Evolutionary conservation across 2,329 filamentous ascomycete genomes (phyloP), one percentile per base, ranked within the genome.

Genomic region (Colletotrichum magnum): DNA sequence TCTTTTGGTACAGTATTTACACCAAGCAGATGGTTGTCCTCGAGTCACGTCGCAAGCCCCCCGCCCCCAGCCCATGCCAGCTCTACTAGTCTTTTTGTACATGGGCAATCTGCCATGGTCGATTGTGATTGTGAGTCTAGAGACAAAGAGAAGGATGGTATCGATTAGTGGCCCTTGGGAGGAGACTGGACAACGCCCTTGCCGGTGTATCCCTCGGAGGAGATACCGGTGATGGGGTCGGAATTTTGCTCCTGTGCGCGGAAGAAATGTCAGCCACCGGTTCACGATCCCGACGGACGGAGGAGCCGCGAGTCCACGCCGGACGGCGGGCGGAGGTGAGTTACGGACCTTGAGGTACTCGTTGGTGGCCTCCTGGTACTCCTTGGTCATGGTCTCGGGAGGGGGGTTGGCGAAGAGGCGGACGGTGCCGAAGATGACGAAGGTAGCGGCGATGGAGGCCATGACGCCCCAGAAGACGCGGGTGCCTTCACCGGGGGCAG

Each of bases 281-380:
- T 24, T n/a, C 28, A 12, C 3, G 6, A 15, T 15, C 45, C 10
- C 28, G 9, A 2, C 32, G 18, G 32, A 10, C 36, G 41, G 28
- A 41, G 41, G 28, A 41, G 16, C 6, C 45, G 45, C 41, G 41
- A 15, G 3, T 5, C 15, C 13, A 15, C 15, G 41, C 13, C 16
- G 13, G 41, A 15, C 21, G 21, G 2, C 24, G 45, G 53, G 28
- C 12, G 41, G 41, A 36, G 13, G 32, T 36, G 32, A 15, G 24
- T 12, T 2, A 48, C 53, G 50, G 59, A 97, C 95, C 89, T 91
- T 95, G 82, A 98, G 88, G 83, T 93, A 96, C 87, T 98, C 96
- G 84, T 99, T 97, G 75, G 92, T 89, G 76, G 92, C 92, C 87
- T 98, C 94, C 87, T 99, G 94, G 90, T 93, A 98, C 85, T 99